These are phyloP conservation scores for Sarocladium oryzae DNA, from an alignment of 2,329 filamentous ascomycete species.

Conservation along the genomic window DNA sequence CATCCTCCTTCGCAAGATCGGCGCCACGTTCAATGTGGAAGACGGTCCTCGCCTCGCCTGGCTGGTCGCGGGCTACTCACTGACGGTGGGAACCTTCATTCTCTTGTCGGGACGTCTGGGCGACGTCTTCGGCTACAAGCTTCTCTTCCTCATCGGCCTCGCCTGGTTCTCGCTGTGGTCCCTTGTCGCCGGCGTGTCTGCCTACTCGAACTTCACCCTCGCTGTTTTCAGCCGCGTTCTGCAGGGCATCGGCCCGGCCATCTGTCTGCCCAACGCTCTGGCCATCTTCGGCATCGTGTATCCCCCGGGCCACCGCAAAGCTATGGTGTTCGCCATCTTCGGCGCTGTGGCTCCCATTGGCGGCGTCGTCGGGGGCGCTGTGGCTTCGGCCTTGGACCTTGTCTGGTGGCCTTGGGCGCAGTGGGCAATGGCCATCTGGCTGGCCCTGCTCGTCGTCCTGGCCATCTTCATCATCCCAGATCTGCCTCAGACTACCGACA, in stretches of 20 bases:
- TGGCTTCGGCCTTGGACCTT: constrained; percentile 33
- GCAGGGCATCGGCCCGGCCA: constrained; percentile 56
- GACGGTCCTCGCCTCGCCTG: constrained; percentile 43
- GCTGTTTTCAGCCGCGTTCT: constrained; percentile 47
- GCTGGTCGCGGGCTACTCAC: constrained; percentile 50
- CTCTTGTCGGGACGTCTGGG: constrained; percentile 50
- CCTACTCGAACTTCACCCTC: constrained; percentile 33
- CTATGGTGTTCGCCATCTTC: constrained; percentile 51
- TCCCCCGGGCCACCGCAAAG: constrained; percentile 48
- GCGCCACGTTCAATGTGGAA: constrained; percentile 35
- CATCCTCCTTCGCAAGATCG: constrained; percentile 42
- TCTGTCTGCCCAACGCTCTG: constrained; percentile 57
- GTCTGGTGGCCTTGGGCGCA: constrained; percentile 44
- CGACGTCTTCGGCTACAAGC: constrained; percentile 51
- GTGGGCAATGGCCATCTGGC: constrained; percentile 33
- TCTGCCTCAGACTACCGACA: constrained; percentile 14
- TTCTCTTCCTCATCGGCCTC: constrained; percentile 46
- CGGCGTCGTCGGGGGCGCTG: constrained; percentile 33
- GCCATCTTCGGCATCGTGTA: constrained; percentile 56
- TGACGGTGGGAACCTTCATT: constrained; percentile 52
- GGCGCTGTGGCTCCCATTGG: constrained; percentile 41
- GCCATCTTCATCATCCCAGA: constrained; percentile 29
- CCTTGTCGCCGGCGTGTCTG: constrained; percentile 36
- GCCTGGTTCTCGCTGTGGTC: constrained; percentile 50
- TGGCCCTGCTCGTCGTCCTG: constrained; percentile 25